A percentile compares a stretch with the other conserved stretches of the same genome.
phyloP scores from a whole-genome alignment of 1,139 yeast genomes.

The Hyphopichia burtonii region DNA sequence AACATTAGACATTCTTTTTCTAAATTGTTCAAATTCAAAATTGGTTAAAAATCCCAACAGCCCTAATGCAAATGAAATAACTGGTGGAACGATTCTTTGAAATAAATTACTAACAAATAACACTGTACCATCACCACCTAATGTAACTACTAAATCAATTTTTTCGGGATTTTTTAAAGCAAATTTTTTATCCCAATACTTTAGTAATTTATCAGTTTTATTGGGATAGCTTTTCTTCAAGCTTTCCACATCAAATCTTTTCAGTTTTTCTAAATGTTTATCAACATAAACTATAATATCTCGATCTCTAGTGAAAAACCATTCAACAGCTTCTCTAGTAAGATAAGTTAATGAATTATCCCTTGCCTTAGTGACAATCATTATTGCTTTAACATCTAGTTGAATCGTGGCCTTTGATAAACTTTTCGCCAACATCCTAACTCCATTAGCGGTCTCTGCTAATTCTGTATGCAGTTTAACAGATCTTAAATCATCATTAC shows the following conservation, averaged over 20 bases:
- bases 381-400: conserved; percentile 63
- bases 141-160: conserved; percentile 74
- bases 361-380: conserved; percentile 84
- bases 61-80: conserved; percentile 78
- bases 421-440: conserved; percentile 73
- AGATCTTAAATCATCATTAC: conserved; percentile 38
- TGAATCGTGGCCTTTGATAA: conserved; percentile 72
- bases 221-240: conserved; percentile 40
- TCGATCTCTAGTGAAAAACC: conserved; percentile 54
- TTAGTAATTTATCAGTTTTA: conserved; percentile 41
- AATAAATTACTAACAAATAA: conserved; percentile 75
- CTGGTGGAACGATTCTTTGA: conserved; percentile 83
- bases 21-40: conserved; percentile 69
- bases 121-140: conserved; percentile 93
- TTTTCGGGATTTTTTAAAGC: conserved; percentile 55
- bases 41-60: conserved; percentile 81
- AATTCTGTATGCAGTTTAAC: conserved; percentile 70
- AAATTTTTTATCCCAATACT: conserved; percentile 67
- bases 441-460: conserved; percentile 86
- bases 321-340: conserved; percentile 75
- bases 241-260: conserved; percentile 56
- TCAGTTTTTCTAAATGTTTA: conserved; percentile 55
- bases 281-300: conserved; percentile 71
- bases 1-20: conserved; percentile 53
- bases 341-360: conserved; percentile 73